Percentiles rank a stretch among this genome's conserved stretches.
Evolutionary conservation across 2,329 filamentous ascomycete genomes (phyloP).

Genomic region (Thielaviopsis musarum): DNA sequence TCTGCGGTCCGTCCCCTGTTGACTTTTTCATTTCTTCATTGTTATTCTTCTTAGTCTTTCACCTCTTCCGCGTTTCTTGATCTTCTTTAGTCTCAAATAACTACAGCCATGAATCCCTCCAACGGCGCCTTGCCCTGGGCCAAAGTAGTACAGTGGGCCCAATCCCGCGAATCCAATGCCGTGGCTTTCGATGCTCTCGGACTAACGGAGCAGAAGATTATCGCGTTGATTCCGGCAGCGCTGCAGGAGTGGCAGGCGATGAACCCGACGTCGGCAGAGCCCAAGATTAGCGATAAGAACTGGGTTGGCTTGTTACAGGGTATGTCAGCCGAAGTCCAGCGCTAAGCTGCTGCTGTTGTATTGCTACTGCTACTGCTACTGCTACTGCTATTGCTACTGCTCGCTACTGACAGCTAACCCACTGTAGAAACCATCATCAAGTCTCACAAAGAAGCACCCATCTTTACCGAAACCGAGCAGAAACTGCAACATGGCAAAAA

Average conservation of each 20-base stretch:
- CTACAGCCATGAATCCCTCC: not conserved
- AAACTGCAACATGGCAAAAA: not conserved
- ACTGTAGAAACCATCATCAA: not conserved
- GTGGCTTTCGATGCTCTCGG: not conserved
- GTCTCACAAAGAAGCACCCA: not conserved
- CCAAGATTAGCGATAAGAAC: not conserved
- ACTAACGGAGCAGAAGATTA: not conserved
- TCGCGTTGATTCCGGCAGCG: not conserved
- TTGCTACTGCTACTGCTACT: too few relatives aligned
- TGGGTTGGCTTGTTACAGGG: constrained; percentile 5
- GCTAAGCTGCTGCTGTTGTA: too few relatives aligned
- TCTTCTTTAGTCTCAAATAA: not conserved
- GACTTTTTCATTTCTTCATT: too few relatives aligned
- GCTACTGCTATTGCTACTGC: too few relatives aligned
- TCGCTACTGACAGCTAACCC: not conserved
- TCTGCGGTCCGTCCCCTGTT: not conserved
- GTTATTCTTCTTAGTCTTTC: too few relatives aligned
- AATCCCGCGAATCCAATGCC: not conserved
- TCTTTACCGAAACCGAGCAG: not conserved
- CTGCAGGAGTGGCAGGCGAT: not conserved
- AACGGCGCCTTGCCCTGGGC: not conserved
- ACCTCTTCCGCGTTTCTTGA: too few relatives aligned
- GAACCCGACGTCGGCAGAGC: not conserved
- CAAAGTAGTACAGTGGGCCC: constrained; percentile 6
- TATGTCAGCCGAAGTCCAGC: too few relatives aligned